Conservation (phyloP, 345 rosid genomes). For the Fremontodendron californicum region DNA sequence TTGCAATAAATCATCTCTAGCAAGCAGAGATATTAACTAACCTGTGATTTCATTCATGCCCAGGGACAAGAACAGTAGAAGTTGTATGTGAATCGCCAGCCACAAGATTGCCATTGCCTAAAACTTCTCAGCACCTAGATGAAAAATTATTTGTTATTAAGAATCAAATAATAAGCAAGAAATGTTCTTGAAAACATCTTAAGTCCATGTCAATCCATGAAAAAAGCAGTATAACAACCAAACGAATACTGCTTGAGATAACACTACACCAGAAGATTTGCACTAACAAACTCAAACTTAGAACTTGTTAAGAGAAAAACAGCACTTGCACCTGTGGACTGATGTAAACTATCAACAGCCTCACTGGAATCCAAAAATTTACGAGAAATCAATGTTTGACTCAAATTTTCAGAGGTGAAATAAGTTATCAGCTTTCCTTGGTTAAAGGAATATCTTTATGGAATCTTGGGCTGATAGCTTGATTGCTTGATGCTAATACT, state of each 20-base stretch:
- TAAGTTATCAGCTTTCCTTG: neutral
- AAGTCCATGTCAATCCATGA: neutral
- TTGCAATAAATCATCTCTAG: conserved; percentile 9
- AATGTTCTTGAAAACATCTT: neutral
- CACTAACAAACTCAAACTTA: neutral
- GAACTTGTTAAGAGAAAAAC: too few relatives aligned
- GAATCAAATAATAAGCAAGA: conserved; percentile 13
- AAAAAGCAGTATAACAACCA: neutral
- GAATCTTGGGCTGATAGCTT: neutral
- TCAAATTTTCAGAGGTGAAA: too few relatives aligned
- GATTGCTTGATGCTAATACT: neutral
- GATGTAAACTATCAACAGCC: too few relatives aligned
- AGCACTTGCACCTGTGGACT: too few relatives aligned
- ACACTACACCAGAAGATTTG: neutral
- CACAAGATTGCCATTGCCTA: conserved; percentile 88
- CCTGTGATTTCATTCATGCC: conserved; percentile 69
- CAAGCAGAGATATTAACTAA: conserved; percentile 28
- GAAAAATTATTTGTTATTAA: conserved; percentile 16
- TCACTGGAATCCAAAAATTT: too few relatives aligned
- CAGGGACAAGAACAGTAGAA: conserved; percentile 52
- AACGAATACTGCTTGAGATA: neutral
- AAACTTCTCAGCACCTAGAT: conserved; percentile 76
- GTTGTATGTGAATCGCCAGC: conserved; percentile 79
- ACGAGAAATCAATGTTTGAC: too few relatives aligned
- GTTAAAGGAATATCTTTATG: neutral